phyloP scores from a whole-genome alignment of 768 basidiomycete genomes.

The Fistulinella prunicolor region DNA sequence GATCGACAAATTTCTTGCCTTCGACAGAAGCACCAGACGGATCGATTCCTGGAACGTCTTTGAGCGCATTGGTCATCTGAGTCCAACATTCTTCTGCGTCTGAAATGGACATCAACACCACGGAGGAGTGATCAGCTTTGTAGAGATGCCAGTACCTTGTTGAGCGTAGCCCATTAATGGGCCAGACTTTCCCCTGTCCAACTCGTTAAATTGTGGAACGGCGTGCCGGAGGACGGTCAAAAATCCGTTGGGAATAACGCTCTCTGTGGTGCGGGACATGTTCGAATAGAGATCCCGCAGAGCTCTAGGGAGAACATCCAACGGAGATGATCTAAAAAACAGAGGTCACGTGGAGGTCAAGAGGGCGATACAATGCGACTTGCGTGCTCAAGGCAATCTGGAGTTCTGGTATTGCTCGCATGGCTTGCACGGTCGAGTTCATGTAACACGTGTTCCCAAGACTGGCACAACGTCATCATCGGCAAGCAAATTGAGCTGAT shows the following conservation, averaged over 20 bases:
- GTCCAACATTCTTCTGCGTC: conserved; percentile 92
- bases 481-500: not conserved
- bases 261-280: conserved; percentile 77
- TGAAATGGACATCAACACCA: conserved; percentile 18
- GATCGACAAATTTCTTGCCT: conserved; percentile 66
- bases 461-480: conserved; percentile 28
- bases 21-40: conserved; percentile 28
- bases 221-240: conserved; percentile 67
- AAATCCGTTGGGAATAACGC: conserved; percentile 68
- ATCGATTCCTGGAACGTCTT: conserved; percentile 57
- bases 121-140: not conserved
- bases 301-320: conserved; percentile 43
- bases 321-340: conserved; percentile 32
- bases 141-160: conserved; percentile 48
- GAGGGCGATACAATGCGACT: conserved; percentile 18
- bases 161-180: conserved; percentile 65
- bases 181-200: conserved; percentile 43
- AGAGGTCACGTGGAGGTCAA: not conserved
- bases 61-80: conserved; percentile 67
- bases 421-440: conserved; percentile 93
- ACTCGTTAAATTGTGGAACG: conserved; percentile 90
- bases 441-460: conserved; percentile 98
- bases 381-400: conserved; percentile 65
- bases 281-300: conserved; percentile 67
- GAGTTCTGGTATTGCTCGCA: conserved; percentile 89